A percentile compares a stretch with the other conserved stretches of the same genome.
Conservation (phyloP, 495 filamentous ascomycete genomes). For the Aspergillus ostianus region DNA sequence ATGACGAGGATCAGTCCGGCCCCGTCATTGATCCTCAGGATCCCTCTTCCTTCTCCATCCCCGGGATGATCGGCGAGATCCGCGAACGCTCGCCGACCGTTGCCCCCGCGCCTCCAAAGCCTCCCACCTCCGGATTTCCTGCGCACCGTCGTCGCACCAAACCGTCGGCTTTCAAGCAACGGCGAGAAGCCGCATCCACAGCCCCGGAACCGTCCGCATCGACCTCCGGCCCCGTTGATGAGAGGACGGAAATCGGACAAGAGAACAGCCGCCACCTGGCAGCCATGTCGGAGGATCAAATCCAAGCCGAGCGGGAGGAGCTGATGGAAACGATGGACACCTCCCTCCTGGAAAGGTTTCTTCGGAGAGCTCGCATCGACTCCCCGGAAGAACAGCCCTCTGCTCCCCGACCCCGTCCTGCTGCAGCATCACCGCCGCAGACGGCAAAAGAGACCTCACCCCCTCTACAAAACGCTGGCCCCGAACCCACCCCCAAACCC, state of each 20-base stretch:
- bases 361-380: constrained; percentile 77
- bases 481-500: constrained; percentile 8
- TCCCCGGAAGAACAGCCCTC: constrained; percentile 37
- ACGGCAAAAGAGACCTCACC: not conserved
- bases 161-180: constrained; percentile 75
- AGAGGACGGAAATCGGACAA: constrained; percentile 69
- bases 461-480: constrained; percentile 14
- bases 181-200: constrained; percentile 31
- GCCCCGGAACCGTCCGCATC: not conserved
- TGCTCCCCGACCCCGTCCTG: constrained; percentile 9
- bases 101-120: constrained; percentile 54
- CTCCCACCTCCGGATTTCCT: constrained; percentile 75
- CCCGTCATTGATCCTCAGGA: constrained; percentile 16
- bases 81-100: constrained; percentile 62
- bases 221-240: constrained; percentile 29
- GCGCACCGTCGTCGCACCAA: constrained; percentile 74
- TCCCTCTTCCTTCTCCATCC: constrained; percentile 25
- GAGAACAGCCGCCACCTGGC: constrained; percentile 76
- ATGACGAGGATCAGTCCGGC: constrained; percentile 19
- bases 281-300: constrained; percentile 78
- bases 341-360: constrained; percentile 68
- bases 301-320: constrained; percentile 72
- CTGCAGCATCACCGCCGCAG: not conserved
- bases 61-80: constrained; percentile 70
- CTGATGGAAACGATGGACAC: constrained; percentile 68